Percentiles rank a stretch among this genome's conserved stretches.
These are phyloP conservation scores for Candida vartiovaarae DNA, from an alignment of 805 yeast genomes.

Conservation along the genomic window DNA sequence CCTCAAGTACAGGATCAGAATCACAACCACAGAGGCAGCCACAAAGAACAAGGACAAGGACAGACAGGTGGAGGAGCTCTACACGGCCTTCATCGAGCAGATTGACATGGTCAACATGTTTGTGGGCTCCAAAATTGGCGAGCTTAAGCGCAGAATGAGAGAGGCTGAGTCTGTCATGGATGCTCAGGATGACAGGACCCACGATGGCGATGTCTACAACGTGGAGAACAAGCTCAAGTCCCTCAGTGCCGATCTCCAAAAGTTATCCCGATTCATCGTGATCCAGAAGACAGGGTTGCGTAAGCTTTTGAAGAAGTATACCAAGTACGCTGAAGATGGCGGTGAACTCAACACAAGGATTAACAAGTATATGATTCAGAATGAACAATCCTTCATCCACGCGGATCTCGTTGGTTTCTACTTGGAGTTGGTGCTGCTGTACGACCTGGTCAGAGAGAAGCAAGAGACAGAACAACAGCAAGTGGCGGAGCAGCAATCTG, in stretches of 20 bases:
- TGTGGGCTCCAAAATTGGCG: slow-evolving; percentile 61
- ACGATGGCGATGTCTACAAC: background rate
- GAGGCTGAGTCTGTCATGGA: slow-evolving; percentile 33
- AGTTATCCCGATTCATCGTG: slow-evolving; percentile 60
- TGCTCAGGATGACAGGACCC: background rate
- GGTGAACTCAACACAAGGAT: slow-evolving; percentile 21
- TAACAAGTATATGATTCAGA: slow-evolving; percentile 30
- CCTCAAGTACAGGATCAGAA: slow-evolving; percentile 57
- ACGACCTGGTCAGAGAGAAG: slow-evolving; percentile 37
- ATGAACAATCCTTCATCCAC: slow-evolving; percentile 51
- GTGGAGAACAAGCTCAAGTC: slow-evolving; percentile 30
- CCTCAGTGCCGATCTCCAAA: slow-evolving; percentile 48
- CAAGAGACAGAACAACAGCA: background rate
- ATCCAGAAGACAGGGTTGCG: slow-evolving; percentile 69
- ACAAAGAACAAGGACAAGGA: slow-evolving; percentile 6
- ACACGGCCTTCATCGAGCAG: slow-evolving; percentile 44
- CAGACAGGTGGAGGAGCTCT: slow-evolving; percentile 26
- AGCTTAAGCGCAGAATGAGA: slow-evolving; percentile 46
- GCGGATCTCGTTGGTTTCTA: slow-evolving; percentile 55
- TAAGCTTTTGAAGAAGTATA: slow-evolving; percentile 66
- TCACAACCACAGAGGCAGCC: slow-evolving; percentile 39
- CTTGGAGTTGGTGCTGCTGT: slow-evolving; percentile 48
- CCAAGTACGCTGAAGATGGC: slow-evolving; percentile 35
- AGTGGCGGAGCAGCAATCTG: background rate
- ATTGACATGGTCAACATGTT: slow-evolving; percentile 55